These are phyloP conservation scores for Cyberlindnera americana DNA, from an alignment of 805 yeast genomes.

Conservation along the genomic window DNA sequence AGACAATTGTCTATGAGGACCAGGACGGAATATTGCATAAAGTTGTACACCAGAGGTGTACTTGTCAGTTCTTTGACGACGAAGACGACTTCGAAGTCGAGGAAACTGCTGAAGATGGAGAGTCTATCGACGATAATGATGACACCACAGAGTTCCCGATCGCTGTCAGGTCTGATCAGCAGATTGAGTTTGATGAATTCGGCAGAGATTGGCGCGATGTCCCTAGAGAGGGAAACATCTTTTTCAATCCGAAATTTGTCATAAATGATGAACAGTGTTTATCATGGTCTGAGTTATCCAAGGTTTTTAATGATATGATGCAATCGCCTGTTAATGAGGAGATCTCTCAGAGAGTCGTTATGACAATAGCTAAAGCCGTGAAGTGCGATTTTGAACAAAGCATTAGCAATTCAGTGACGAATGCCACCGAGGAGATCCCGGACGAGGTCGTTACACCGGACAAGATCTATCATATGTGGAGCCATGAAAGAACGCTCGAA, in stretches of 20 bases:
- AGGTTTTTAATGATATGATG: constrained; percentile 27
- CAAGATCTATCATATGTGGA: constrained; percentile 44
- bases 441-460: constrained; percentile 43
- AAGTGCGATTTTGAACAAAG: constrained; percentile 38
- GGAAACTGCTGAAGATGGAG: constrained; percentile 13
- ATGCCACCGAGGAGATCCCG: constrained; percentile 24
- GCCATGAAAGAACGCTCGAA: constrained; percentile 45
- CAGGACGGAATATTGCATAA: constrained; percentile 27
- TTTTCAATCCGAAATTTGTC: constrained; percentile 24
- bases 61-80: constrained; percentile 26
- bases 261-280: constrained; percentile 16
- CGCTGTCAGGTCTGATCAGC: constrained; percentile 35
- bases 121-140: constrained; percentile 11
- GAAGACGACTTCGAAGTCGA: constrained; percentile 21
- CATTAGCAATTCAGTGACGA: constrained; percentile 23
- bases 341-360: constrained; percentile 38
- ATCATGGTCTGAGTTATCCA: constrained; percentile 25
- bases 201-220: constrained; percentile 75
- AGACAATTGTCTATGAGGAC: constrained; percentile 26
- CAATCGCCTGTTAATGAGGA: constrained; percentile 25
- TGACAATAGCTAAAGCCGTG: constrained; percentile 53
- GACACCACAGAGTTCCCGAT: constrained; percentile 22
- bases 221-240: constrained; percentile 54
- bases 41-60: constrained; percentile 24
- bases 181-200: constrained; percentile 49